Base-by-base conservation (phyloP, 202 grass and related monocot species). In the Cymbopogon flexuosus region DNA sequence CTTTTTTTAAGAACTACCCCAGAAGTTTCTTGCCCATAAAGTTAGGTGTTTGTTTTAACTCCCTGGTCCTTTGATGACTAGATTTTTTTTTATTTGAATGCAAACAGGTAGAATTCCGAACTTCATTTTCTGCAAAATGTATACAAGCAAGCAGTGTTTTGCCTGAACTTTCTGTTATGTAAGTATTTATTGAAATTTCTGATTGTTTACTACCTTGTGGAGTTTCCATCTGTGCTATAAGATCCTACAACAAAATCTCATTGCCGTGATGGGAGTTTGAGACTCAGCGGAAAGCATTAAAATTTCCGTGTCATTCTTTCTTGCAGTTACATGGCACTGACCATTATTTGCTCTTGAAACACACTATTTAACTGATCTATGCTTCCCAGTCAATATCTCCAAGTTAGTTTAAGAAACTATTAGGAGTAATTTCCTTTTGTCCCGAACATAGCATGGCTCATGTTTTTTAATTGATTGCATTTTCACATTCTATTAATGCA, bases 61-160 rank as follows among this genome's bases (percentile, higher is more conserved):
- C 18, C 72, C 37, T 6, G 19, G n/a, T 58, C 10, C 7, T 77
- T 70, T 40, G 9, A 35, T 70, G 54, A 84, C 12, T 77, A 5
- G 3, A 13, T 34, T 36, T 46, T 83, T 83, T 27, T 27, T 42
- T 83, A 47, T 73, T 65, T 65, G 37, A 73, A 73, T 73, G 62
- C 72, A 29, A 78, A 88, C 84, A 98, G 96, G 89, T 95, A 79
- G 96, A 98, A 87, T 95, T 98, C 58, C 90, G 90, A 61, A 86
- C 86, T 83, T 89, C 84, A 70, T 93, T 87, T 87, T 93, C 89
- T 81, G 83, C 85, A 68, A 83, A 89, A 71, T 98, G 90, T 85
- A 80, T 89, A 68, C 87, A 86, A 72, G 80, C 88, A 34, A 95
- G 96, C 67, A 86, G 92, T 66, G 60, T 93, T 84, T 72, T 99